Percentiles rank a stretch among this genome's conserved stretches.
Evolutionary conservation across 164 flowering plant species (phyloP).

Genomic region (Magnolia kwangsiensis): DNA sequence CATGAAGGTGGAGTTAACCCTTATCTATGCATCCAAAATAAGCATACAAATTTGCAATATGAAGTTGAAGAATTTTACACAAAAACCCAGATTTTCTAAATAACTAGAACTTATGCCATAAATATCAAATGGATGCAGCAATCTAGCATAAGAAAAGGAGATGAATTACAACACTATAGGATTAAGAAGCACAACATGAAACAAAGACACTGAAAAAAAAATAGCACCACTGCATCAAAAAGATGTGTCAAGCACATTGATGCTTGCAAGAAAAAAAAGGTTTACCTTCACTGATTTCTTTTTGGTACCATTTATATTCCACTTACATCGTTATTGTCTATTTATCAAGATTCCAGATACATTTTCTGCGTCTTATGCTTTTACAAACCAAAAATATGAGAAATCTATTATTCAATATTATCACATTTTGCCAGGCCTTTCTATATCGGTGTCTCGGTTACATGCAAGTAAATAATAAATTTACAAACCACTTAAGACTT

Average conservation of each 20-base stretch:
- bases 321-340: too few species aligned
- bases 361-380: background rate
- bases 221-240: background rate
- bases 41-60: background rate
- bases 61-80: background rate
- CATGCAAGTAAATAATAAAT: too few species aligned
- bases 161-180: background rate
- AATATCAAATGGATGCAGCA: background rate
- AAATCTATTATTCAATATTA: too few species aligned
- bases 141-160: background rate
- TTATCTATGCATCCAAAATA: background rate
- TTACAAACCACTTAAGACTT: too few species aligned
- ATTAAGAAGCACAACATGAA: background rate
- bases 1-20: background rate
- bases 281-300: background rate
- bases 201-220: too few species aligned
- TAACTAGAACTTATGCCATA: background rate
- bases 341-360: background rate
- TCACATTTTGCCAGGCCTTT: too few species aligned
- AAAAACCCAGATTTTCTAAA: background rate
- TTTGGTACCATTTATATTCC: background rate
- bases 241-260: background rate
- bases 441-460: too few species aligned
- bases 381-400: background rate
- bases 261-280: too few species aligned